Evolutionary conservation across 495 filamentous ascomycete species (phyloP), one percentile per base, ranked within the genome.

Genomic region (Lichina pygmaea): DNA sequence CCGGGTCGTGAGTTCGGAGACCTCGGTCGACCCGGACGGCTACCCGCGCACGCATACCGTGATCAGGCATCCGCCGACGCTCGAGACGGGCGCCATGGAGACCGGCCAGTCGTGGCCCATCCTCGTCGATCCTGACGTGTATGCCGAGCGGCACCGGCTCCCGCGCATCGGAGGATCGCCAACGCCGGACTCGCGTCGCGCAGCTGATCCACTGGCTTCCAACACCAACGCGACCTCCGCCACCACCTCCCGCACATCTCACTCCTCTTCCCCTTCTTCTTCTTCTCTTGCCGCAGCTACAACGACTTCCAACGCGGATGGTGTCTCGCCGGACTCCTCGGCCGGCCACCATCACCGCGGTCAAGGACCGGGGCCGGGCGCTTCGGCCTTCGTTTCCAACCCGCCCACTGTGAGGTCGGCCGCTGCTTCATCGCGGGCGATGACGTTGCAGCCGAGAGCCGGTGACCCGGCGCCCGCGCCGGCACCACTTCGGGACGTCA

Each of bases 331-430:
- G 2, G 24, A 24, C 24, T 24, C 24, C 24, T 24, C 24, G 24
- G 24, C 24, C 24, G 24, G 24, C 24, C 24, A 24, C 24, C 24
- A 24, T 24, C 24, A 24, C 4, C 24, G 24, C 24, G 24, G 24
- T 24, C 24, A 24, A 24, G 24, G 1, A 24, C 38, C 38, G 38
- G 17, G 31, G 12, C 44, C 37, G 2, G 44, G 44, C 31, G 15
- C 10, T 17, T 37, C 37, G 9, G 36, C 44, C 33, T 30, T 45
- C 32, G 8, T 17, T 37, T 6, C 44, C 4, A 6, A 45, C 33
- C 54, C 65, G 34, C 70, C 70, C 6, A 57, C 64, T 49, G 60
- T 63, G 46, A 71, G 24, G 4, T 24, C 24, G 4, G 24, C 24
- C 24, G 24, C 1, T 24, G 2, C 24, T 24, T 24, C 24, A 2